Percentiles rank a stretch among this genome's conserved stretches.
Conservation (phyloP, 192 early-diverging fungal genomes). For the Coemansia furcata region DNA sequence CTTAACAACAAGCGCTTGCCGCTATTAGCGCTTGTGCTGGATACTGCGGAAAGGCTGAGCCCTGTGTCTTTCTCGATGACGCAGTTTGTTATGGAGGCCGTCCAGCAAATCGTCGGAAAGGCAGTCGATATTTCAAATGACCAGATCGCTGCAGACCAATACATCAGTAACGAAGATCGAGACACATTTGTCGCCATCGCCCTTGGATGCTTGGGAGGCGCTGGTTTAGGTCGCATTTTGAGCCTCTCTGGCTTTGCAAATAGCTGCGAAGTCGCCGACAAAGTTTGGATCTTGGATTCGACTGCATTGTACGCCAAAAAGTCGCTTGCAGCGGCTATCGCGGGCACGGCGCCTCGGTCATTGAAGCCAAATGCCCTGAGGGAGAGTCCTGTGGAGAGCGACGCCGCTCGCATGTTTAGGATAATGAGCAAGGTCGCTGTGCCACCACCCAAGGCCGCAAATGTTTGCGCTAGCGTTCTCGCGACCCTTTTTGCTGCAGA, state of each 20-base stretch:
- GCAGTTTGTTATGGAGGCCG: slow-evolving; percentile 19
- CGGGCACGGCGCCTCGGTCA: not conserved
- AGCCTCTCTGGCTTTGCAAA: slow-evolving; percentile 8
- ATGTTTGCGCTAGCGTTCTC: slow-evolving; percentile 11
- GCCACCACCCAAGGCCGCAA: slow-evolving; percentile 12
- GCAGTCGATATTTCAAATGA: not conserved
- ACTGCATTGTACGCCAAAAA: not conserved
- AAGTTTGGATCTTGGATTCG: slow-evolving; percentile 8
- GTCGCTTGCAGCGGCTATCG: slow-evolving; percentile 11
- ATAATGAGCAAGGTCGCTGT: slow-evolving; percentile 33
- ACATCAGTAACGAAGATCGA: not conserved
- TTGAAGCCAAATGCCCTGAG: not conserved
- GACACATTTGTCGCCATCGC: slow-evolving; percentile 18
- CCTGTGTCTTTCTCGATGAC: slow-evolving; percentile 19
- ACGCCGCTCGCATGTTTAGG: slow-evolving; percentile 41
- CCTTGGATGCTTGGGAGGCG: slow-evolving; percentile 12
- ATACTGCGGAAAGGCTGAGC: slow-evolving; percentile 21
- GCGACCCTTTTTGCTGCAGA: slow-evolving; percentile 7
- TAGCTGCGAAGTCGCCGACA: not conserved
- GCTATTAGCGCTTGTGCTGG: slow-evolving; percentile 18
- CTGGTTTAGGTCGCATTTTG: slow-evolving; percentile 19
- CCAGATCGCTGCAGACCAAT: not conserved
- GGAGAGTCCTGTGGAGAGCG: slow-evolving; percentile 12
- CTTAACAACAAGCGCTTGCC: slow-evolving; percentile 17
- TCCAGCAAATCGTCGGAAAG: slow-evolving; percentile 7